These are phyloP conservation scores for Ceratobasidium sp. DNA, from an alignment of 1,284 basidiomycete species.

Conservation along the genomic window DNA sequence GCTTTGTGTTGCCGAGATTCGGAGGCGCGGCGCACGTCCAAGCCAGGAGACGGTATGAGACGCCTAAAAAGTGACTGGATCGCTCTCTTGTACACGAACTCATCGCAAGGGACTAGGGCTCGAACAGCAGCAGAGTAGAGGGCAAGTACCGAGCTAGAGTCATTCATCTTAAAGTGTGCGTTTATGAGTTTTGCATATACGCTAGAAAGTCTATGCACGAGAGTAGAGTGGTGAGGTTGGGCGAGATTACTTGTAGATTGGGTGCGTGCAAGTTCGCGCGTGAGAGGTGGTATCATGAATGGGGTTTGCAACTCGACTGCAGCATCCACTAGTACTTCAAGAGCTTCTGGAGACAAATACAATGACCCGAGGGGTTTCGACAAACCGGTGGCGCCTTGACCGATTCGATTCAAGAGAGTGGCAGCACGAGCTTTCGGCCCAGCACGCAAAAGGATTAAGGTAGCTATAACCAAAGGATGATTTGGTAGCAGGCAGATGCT, in stretches of 20 bases:
- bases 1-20: neutral
- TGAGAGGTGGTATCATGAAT: neutral
- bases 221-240: neutral
- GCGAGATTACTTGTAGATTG: slow-evolving; percentile 16
- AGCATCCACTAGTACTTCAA: slow-evolving; percentile 21
- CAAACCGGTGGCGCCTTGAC: neutral
- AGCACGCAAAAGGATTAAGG: slow-evolving; percentile 8
- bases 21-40: slow-evolving; percentile 19
- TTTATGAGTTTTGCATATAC: slow-evolving; percentile 31
- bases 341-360: slow-evolving; percentile 28
- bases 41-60: slow-evolving; percentile 8
- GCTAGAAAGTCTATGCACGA: neutral
- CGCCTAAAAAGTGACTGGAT: slow-evolving; percentile 33
- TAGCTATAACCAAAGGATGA: slow-evolving; percentile 19
- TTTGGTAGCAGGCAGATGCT: slow-evolving; percentile 32
- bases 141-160: neutral
- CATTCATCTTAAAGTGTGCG: slow-evolving; percentile 20
- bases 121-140: slow-evolving; percentile 20
- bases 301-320: neutral
- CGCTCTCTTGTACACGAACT: slow-evolving; percentile 26
- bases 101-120: slow-evolving; percentile 7
- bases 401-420: slow-evolving; percentile 20
- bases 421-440: neutral
- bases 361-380: slow-evolving; percentile 6
- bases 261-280: slow-evolving; percentile 35